phyloP scores from a whole-genome alignment of 768 basidiomycete genomes.

The Termitomyces sp. region DNA sequence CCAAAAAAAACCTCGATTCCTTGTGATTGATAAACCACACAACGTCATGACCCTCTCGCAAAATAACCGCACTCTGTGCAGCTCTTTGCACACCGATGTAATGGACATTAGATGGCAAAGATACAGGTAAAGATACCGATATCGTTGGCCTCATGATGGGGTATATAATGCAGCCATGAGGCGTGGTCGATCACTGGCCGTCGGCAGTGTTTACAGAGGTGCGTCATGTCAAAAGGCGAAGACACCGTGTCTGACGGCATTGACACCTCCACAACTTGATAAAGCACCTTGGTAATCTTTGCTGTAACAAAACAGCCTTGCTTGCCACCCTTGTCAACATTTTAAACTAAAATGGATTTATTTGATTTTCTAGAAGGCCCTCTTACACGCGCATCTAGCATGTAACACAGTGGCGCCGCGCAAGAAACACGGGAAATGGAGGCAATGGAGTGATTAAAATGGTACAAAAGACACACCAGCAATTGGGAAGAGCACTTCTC shows the following conservation, averaged over 20 bases:
- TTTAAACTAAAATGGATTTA: too few relatives aligned
- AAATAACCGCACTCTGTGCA: background rate
- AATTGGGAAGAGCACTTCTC: background rate
- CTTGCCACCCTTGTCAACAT: too few relatives aligned
- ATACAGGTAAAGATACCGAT: background rate
- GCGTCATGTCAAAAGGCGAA: background rate
- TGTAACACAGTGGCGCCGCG: background rate
- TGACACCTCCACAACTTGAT: background rate
- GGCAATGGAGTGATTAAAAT: background rate
- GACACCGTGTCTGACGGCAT: background rate
- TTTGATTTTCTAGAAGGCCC: background rate
- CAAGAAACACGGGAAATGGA: background rate
- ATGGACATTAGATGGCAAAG: background rate
- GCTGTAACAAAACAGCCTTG: too few relatives aligned
- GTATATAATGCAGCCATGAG: background rate
- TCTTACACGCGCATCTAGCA: background rate
- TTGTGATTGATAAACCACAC: background rate
- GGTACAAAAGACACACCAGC: background rate
- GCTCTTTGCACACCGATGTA: background rate
- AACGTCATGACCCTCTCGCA: background rate
- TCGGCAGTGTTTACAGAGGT: background rate
- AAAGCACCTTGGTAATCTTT: background rate
- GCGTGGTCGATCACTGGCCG: background rate
- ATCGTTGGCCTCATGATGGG: background rate
- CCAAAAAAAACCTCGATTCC: background rate